Conservation (phyloP, 192 early-diverging fungal genomes). For the Haplosporangium gracile region DNA sequence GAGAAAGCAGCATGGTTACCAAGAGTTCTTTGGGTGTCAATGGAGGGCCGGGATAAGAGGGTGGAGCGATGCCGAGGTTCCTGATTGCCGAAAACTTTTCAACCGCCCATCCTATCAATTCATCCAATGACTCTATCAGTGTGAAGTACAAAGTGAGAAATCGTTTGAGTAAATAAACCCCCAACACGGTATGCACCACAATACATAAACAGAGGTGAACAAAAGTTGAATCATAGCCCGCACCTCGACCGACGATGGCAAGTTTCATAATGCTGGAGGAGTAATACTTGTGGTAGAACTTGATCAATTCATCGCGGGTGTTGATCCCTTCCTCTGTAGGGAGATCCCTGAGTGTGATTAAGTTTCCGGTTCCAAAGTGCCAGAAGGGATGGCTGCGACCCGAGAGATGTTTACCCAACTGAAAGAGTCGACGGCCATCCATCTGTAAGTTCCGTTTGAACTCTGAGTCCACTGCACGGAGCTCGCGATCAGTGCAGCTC, state of each 20-base stretch:
- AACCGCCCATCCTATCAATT: constrained; percentile 81
- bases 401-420: constrained; percentile 82
- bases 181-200: not conserved
- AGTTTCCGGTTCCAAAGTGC: constrained; percentile 91
- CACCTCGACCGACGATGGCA: constrained; percentile 80
- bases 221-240: not conserved
- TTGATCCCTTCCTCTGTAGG: constrained; percentile 77
- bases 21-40: constrained; percentile 73
- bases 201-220: not conserved
- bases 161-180: not conserved
- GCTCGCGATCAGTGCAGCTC: constrained; percentile 89
- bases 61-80: constrained; percentile 75
- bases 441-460: constrained; percentile 91
- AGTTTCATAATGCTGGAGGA: constrained; percentile 94
- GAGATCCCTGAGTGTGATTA: constrained; percentile 77
- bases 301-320: constrained; percentile 81
- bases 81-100: constrained; percentile 80
- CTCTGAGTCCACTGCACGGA: constrained; percentile 94
- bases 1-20: constrained; percentile 27
- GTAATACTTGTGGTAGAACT: constrained; percentile 90
- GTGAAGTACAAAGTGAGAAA: not conserved
- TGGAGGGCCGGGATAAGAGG: constrained; percentile 78
- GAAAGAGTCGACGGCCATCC: constrained; percentile 85
- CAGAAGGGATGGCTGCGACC: constrained; percentile 80
- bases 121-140: constrained; percentile 77